Conservation (phyloP, 352 stramenopile genomes). For the Phytophthora citrophthora region DNA sequence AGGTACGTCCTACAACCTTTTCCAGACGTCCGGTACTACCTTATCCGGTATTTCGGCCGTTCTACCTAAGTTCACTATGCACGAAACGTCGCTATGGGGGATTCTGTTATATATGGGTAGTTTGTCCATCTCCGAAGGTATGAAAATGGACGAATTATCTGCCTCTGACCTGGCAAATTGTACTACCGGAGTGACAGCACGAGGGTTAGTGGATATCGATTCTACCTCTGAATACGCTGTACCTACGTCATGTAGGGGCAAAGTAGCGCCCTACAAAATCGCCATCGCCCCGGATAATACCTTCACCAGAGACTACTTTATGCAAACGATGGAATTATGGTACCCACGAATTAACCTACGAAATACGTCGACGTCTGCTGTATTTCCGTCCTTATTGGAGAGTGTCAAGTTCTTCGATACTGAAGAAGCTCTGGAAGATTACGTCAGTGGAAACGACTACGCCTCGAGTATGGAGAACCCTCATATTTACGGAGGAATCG, state of each 20-base stretch:
- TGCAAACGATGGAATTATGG: constrained; percentile 68
- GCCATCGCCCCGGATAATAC: constrained; percentile 61
- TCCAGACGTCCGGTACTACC: constrained; percentile 37
- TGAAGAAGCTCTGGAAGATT: constrained; percentile 50
- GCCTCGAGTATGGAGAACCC: constrained; percentile 52
- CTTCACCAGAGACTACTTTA: constrained; percentile 73
- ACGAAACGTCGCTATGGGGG: constrained; percentile 61
- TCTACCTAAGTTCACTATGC: constrained; percentile 57
- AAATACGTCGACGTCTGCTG: constrained; percentile 26
- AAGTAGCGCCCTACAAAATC: constrained; percentile 66
- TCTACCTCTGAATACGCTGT: constrained; percentile 40
- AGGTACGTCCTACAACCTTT: constrained; percentile 65
- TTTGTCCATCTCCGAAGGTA: constrained; percentile 42
- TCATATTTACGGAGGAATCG: constrained; percentile 67
- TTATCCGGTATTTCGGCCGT: constrained; percentile 33
- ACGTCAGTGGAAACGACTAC: constrained; percentile 58
- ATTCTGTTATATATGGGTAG: constrained; percentile 57
- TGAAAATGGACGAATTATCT: constrained; percentile 55
- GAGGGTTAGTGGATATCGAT: constrained; percentile 45
- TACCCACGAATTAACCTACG: constrained; percentile 44
- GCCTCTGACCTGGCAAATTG: constrained; percentile 34
- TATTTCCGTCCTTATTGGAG: constrained; percentile 61
- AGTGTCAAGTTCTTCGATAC: constrained; percentile 70
- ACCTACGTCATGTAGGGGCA: constrained; percentile 41
- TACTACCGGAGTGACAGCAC: constrained; percentile 28